These are phyloP conservation scores for Epichloe bromicola DNA, from an alignment of 2,329 filamentous ascomycete genomes.

Conservation along the genomic window DNA sequence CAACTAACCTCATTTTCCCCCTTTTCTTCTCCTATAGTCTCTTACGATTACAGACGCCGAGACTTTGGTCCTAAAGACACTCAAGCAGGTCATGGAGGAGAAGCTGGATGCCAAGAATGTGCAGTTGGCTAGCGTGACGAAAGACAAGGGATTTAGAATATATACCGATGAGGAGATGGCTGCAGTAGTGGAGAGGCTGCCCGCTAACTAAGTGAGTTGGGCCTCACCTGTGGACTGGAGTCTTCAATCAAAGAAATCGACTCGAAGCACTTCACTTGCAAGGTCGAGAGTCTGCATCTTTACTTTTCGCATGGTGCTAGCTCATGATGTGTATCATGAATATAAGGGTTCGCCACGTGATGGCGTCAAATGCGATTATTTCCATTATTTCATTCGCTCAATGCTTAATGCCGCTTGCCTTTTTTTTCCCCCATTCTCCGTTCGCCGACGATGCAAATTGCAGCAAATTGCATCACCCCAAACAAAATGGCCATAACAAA, in stretches of 20 bases:
- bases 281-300: not conserved
- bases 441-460: not conserved
- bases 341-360: constrained; percentile 11
- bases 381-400: not conserved
- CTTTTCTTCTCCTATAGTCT: constrained; percentile 38
- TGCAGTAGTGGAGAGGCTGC: constrained; percentile 72
- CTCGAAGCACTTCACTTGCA: not conserved
- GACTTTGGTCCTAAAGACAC: constrained; percentile 86
- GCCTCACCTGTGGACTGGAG: not conserved
- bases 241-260: constrained; percentile 8
- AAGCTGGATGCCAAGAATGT: constrained; percentile 98
- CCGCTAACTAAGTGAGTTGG: constrained; percentile 39
- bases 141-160: constrained; percentile 96
- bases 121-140: constrained; percentile 92
- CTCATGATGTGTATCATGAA: constrained; percentile 18
- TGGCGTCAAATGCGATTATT: constrained; percentile 6
- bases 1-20: not conserved
- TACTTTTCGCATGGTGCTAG: not conserved
- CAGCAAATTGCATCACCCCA: not conserved
- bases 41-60: constrained; percentile 87
- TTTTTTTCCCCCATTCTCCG: not conserved
- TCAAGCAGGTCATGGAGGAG: constrained; percentile 99
- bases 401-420: not conserved
- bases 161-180: constrained; percentile 98
- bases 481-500: not conserved